These are phyloP conservation scores for Saccharomycopsis sp. DNA, from an alignment of 805 yeast genomes.

Conservation along the genomic window DNA sequence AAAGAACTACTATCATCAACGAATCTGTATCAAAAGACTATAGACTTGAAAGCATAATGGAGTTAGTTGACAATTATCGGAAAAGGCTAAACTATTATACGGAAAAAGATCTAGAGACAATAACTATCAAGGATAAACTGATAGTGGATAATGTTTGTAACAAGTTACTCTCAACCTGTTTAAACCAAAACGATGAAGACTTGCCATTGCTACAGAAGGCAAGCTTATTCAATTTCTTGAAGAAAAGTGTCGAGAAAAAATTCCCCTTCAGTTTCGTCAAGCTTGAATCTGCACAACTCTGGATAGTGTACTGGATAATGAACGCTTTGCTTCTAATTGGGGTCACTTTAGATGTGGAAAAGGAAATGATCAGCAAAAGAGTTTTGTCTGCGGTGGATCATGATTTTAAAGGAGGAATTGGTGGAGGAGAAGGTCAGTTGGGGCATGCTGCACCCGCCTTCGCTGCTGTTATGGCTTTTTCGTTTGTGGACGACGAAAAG, in stretches of 20 bases:
- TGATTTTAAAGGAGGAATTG: conserved; percentile 57
- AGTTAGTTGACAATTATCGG: neutral
- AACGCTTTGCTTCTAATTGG: conserved; percentile 44
- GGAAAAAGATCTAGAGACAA: conserved; percentile 24
- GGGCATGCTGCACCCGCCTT: conserved; percentile 83
- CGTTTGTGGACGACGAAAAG: conserved; percentile 37
- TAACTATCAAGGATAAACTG: conserved; percentile 32
- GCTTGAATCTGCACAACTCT: conserved; percentile 84
- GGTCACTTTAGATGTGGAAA: conserved; percentile 22
- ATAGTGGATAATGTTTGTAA: conserved; percentile 31
- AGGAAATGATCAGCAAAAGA: conserved; percentile 26
- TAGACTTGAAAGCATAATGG: conserved; percentile 11
- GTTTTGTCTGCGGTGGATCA: conserved; percentile 27
- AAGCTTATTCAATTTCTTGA: conserved; percentile 24
- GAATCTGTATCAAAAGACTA: conserved; percentile 23
- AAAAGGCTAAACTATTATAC: conserved; percentile 22
- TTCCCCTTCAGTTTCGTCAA: conserved; percentile 44
- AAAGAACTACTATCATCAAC: neutral
- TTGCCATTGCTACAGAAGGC: conserved; percentile 1
- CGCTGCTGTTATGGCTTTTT: conserved; percentile 61
- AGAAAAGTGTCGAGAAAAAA: conserved; percentile 31
- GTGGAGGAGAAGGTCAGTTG: conserved; percentile 76
- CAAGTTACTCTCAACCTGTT: conserved; percentile 27
- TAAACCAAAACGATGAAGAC: conserved; percentile 26
- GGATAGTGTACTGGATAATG: conserved; percentile 81